Evolutionary conservation across 805 yeast genomes (phyloP).

Genomic region (Danielozyma ontarioensis): DNA sequence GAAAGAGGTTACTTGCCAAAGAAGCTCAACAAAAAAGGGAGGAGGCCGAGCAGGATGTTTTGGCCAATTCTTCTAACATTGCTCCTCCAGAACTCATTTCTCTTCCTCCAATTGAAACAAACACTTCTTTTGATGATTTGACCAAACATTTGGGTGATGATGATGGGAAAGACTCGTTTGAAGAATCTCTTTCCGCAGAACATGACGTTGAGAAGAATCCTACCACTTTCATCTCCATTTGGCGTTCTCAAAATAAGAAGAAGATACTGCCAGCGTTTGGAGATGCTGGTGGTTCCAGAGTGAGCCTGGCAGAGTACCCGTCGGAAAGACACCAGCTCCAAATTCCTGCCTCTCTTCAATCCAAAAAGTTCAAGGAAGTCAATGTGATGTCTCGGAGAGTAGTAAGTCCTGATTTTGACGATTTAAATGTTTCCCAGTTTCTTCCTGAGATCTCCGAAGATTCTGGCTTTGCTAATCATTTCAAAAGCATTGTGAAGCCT

Average conservation of each 20-base stretch:
- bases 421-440: constrained; percentile 34
- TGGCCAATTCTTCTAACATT: constrained; percentile 42
- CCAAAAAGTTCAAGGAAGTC: constrained; percentile 34
- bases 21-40: not conserved
- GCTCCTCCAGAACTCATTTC: constrained; percentile 29
- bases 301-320: not conserved
- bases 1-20: not conserved
- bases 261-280: constrained; percentile 5
- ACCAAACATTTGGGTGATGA: constrained; percentile 18
- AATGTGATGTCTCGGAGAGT: constrained; percentile 38
- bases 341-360: constrained; percentile 23
- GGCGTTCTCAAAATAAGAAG: constrained; percentile 35
- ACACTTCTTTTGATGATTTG: constrained; percentile 37
- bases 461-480: constrained; percentile 44
- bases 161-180: constrained; percentile 20
- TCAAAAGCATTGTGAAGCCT: constrained; percentile 26
- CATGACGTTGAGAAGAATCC: constrained; percentile 28
- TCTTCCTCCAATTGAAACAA: constrained; percentile 39
- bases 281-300: too few relatives aligned
- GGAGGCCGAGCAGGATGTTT: constrained; percentile 17
- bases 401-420: constrained; percentile 40
- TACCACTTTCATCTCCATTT: constrained; percentile 30
- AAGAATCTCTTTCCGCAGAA: constrained; percentile 39
- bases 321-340: constrained; percentile 8
- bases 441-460: constrained; percentile 45